Evolutionary conservation across 768 basidiomycete species (phyloP).

Genomic region (Tubosaeta brunneosetosa): DNA sequence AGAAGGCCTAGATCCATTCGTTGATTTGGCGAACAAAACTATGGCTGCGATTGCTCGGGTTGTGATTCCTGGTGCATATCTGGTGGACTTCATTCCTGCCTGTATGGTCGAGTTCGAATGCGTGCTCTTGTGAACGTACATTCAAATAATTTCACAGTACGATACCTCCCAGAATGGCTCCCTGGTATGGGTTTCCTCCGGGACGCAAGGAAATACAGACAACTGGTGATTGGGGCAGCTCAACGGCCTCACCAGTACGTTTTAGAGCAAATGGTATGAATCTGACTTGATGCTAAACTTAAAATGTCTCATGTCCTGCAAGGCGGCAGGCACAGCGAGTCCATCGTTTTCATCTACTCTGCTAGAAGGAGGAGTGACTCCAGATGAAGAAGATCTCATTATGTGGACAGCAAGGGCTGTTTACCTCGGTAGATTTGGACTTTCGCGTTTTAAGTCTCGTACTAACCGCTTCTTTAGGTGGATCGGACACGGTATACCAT

Average conservation of each 20-base stretch:
- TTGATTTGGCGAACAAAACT: constrained; percentile 25
- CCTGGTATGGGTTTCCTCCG: constrained; percentile 34
- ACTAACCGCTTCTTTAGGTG: constrained; percentile 18
- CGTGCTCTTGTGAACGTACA: too few species aligned
- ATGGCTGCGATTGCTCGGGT: constrained; percentile 12
- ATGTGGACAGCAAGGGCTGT: constrained; percentile 14
- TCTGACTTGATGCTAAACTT: background rate
- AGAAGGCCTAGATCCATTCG: constrained; percentile 35
- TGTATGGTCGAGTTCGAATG: constrained; percentile 6
- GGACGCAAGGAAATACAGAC: constrained; percentile 23
- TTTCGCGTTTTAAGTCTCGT: background rate
- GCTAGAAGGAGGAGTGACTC: constrained; percentile 7
- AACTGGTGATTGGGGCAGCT: constrained; percentile 33
- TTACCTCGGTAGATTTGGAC: constrained; percentile 7
- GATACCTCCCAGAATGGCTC: constrained; percentile 33
- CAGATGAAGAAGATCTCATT: constrained; percentile 17
- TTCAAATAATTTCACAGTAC: constrained; percentile 13
- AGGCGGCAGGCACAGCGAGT: constrained; percentile 17
- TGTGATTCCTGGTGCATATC: constrained; percentile 5
- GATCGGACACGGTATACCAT: constrained; percentile 40
- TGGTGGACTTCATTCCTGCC: constrained; percentile 21
- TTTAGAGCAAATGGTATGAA: constrained; percentile 43
- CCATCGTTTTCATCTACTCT: constrained; percentile 18
- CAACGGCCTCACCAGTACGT: constrained; percentile 20
- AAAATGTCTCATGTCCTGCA: background rate